A percentile compares a stretch with the other conserved stretches of the same genome.
Evolutionary conservation across 306 rosid genomes (phyloP).

Genomic region (Pyrus betulifolia): DNA sequence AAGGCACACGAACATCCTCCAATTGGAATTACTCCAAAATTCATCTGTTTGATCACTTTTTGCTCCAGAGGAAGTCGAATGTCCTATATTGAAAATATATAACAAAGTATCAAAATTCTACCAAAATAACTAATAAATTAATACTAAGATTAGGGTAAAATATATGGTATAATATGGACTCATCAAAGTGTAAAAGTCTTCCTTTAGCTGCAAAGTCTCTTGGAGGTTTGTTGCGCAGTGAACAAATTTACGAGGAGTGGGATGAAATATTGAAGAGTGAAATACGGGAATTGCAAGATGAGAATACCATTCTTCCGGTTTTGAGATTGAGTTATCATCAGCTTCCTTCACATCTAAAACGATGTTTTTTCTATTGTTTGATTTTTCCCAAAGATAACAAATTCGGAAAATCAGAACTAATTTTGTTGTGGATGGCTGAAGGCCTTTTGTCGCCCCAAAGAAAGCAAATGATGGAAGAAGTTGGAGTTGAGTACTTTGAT

Average conservation of each 20-base stretch:
- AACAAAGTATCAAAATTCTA: too few species aligned
- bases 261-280: not conserved
- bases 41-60: too few species aligned
- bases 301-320: not conserved
- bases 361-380: slow-evolving; percentile 15
- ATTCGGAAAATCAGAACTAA: too few species aligned
- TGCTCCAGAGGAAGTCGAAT: too few species aligned
- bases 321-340: slow-evolving; percentile 1
- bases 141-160: too few species aligned
- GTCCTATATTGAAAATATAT: too few species aligned
- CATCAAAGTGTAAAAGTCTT: slow-evolving; percentile 5
- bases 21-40: too few species aligned
- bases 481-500: slow-evolving; percentile 15
- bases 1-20: too few species aligned
- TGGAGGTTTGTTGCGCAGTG: too few species aligned
- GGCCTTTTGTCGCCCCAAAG: not conserved
- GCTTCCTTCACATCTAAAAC: slow-evolving; percentile 10
- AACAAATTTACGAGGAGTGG: not conserved
- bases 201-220: not conserved
- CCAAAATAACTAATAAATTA: too few species aligned
- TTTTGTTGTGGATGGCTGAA: slow-evolving; percentile 38
- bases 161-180: too few species aligned
- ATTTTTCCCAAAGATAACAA: slow-evolving; percentile 16
- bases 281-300: not conserved
- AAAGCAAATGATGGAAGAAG: not conserved